Evolutionary conservation across 768 basidiomycete species (phyloP), one percentile per base, ranked within the genome.

Genomic region (Tylopilus balloui): DNA sequence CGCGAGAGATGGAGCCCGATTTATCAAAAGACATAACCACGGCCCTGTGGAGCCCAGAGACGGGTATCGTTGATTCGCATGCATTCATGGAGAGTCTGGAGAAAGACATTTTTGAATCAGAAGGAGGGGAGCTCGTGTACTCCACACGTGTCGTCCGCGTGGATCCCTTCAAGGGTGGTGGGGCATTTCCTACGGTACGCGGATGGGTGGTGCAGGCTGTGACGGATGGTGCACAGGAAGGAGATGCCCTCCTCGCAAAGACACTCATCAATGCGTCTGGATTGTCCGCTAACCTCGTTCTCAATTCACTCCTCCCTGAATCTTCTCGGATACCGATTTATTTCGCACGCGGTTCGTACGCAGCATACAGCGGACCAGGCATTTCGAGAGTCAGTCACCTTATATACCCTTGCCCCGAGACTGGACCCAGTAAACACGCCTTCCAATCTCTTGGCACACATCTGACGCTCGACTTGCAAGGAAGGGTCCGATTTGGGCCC

Each of bases 361-460:
- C 91, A 25, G 81, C 84, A 4, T 98, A 97, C 67, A 76, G 77
- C 41, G 93, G 94, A 6, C 83, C 84, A 0, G 92, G 92, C 1
- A 73, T 86, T 35, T 69, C 75, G 13, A 65, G 75, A 12, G 73
- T 96, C 47, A 76, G 75, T 4, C 84, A 83, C 55, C 79, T 99
- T 51, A 82, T 99, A 60, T 97, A 99, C 69, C 94, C 95, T 3
- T 93, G 89, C 53, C 93, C 95, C 4, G 76, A 81, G 45, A 78
- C 75, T 10, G 79, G 78, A 9, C 72, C 72, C 32, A 76, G 74
- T 49, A 74, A 70, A 4, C 77, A 85, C 44, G 76, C 80, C 7
- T 88, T 95, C 62, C 84, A 89, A 51, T 88, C 88, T 3, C 75
- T 97, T 7, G 95, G 96, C 3, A 94, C 92, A 11, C 96, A 97